Evolutionary conservation across 1,284 basidiomycete genomes (phyloP).

Genomic region (Cerioporus squamosus): DNA sequence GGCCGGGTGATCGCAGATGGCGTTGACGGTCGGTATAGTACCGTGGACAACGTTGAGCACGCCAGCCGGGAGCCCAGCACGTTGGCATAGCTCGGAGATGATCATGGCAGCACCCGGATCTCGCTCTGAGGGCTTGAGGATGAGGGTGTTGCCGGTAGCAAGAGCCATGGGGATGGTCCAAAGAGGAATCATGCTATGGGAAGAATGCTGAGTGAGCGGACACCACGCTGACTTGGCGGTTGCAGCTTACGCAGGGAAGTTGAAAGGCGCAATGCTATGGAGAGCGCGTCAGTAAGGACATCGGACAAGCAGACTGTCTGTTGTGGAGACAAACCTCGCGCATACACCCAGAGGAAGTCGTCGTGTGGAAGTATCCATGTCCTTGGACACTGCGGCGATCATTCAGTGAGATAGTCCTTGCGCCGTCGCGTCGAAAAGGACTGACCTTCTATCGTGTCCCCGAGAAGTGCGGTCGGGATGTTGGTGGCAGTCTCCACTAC

Average conservation of each 20-base stretch:
- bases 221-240: neutral
- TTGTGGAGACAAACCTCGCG: slow-evolving; percentile 54
- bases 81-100: slow-evolving; percentile 91
- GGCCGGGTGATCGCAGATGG: slow-evolving; percentile 89
- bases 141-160: slow-evolving; percentile 92
- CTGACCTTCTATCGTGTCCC: slow-evolving; percentile 90
- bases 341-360: slow-evolving; percentile 82
- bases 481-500: slow-evolving; percentile 91
- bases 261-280: slow-evolving; percentile 86
- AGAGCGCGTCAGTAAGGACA: neutral
- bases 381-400: slow-evolving; percentile 75
- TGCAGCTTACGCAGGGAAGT: slow-evolving; percentile 82
- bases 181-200: slow-evolving; percentile 88
- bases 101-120: slow-evolving; percentile 98
- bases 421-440: neutral
- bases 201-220: neutral
- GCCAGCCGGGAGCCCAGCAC: slow-evolving; percentile 80
- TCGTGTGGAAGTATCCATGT: slow-evolving; percentile 95
- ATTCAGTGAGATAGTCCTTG: neutral
- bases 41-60: slow-evolving; percentile 93
- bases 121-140: slow-evolving; percentile 95
- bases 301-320: too few species aligned
- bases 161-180: slow-evolving; percentile 93
- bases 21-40: slow-evolving; percentile 87
- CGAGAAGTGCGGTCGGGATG: slow-evolving; percentile 84